These are phyloP conservation scores for Arabis hirsuta DNA, from an alignment of 345 rosid species.

Conservation along the genomic window DNA sequence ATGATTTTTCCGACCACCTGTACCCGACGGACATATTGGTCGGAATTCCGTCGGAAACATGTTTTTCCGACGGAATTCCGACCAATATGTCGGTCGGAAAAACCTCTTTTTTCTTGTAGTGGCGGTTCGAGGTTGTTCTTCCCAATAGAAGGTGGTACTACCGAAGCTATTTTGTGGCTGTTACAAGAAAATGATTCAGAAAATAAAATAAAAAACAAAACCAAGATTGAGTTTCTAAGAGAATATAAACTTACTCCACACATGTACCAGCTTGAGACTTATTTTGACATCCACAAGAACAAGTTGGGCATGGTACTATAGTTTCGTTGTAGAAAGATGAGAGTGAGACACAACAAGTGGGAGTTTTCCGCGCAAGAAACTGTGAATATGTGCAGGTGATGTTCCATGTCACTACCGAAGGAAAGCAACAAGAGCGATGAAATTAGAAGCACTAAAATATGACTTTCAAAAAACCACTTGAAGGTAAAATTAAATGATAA, in stretches of 20 bases:
- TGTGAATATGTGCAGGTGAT: conserved; percentile 89
- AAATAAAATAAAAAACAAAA: not conserved
- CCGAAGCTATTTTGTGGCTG: conserved; percentile 64
- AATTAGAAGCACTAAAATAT: conserved; percentile 9
- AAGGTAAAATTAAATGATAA: not conserved
- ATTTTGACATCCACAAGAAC: conserved; percentile 86
- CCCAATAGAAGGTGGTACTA: conserved; percentile 49
- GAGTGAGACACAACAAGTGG: conserved; percentile 90
- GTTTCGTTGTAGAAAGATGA: conserved; percentile 82
- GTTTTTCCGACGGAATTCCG: too few relatives aligned
- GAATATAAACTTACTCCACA: conserved; percentile 65
- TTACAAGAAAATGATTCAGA: conserved; percentile 28
- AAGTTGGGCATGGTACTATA: conserved; percentile 75
- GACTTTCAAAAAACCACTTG: not conserved
- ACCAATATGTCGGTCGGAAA: too few relatives aligned
- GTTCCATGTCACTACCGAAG: conserved; percentile 88
- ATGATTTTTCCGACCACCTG: too few relatives aligned
- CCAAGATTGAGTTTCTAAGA: conserved; percentile 15
- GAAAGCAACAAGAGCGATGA: conserved; percentile 14
- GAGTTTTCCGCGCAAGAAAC: conserved; percentile 71
- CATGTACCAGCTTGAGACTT: conserved; percentile 57
- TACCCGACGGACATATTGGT: too few relatives aligned
- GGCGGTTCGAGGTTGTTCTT: conserved; percentile 54
- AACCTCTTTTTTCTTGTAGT: too few relatives aligned
- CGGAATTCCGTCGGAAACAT: too few relatives aligned